These are phyloP conservation scores for Crithidia fasciculata DNA, from an alignment of 208 protist species.

Conservation along the genomic window DNA sequence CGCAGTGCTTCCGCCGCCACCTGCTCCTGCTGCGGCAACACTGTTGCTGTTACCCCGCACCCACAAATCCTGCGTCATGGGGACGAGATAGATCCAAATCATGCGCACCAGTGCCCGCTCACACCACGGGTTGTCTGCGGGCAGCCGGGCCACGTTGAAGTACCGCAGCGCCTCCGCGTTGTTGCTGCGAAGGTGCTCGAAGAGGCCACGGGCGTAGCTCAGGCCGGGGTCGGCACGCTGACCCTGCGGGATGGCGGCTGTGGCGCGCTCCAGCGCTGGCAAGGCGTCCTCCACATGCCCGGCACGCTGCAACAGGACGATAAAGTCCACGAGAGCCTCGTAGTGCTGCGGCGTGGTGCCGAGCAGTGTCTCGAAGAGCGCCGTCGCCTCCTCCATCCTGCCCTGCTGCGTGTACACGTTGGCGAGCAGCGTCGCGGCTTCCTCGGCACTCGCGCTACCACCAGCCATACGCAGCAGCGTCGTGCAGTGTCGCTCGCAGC, in stretches of 20 bases:
- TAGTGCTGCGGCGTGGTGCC: conserved; percentile 87
- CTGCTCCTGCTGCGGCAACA: conserved; percentile 46
- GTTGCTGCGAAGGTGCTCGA: conserved; percentile 72
- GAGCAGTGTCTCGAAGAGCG: conserved; percentile 90
- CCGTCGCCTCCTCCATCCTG: conserved; percentile 84
- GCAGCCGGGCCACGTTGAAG: conserved; percentile 90
- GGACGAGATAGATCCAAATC: conserved; percentile 95
- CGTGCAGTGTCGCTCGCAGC: conserved; percentile 90
- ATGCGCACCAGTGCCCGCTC: conserved; percentile 85
- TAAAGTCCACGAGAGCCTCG: conserved; percentile 88
- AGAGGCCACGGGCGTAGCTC: conserved; percentile 88
- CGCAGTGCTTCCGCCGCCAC: background rate
- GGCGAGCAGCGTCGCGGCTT: conserved; percentile 93
- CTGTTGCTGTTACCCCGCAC: conserved; percentile 46
- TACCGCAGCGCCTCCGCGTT: conserved; percentile 86
- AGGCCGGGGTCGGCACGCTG: conserved; percentile 74
- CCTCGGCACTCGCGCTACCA: conserved; percentile 78
- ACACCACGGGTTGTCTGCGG: conserved; percentile 83
- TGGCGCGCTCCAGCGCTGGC: conserved; percentile 53
- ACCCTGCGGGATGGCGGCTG: conserved; percentile 32
- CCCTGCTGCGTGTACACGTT: conserved; percentile 89
- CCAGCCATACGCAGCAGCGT: conserved; percentile 79
- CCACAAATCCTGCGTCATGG: conserved; percentile 81
- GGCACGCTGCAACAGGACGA: conserved; percentile 80
- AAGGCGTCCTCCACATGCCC: conserved; percentile 59